Conservation (phyloP, 768 basidiomycete species). For the Saitozyma podzolica region DNA sequence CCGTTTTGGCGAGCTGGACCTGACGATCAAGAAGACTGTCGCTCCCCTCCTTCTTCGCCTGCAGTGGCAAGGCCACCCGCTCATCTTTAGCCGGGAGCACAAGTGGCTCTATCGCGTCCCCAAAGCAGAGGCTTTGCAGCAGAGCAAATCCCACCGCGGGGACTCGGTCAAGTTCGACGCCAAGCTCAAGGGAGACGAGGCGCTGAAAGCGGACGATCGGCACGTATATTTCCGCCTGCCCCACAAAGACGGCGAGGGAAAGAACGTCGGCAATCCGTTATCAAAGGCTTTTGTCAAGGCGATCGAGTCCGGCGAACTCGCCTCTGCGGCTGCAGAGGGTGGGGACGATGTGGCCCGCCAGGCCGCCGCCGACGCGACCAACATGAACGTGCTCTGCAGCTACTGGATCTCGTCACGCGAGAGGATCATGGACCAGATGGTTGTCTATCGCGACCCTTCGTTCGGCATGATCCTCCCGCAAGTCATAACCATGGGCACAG, state of each 20-base stretch:
- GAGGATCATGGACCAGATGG: constrained; percentile 87
- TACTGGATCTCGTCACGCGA: constrained; percentile 97
- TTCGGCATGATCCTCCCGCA: constrained; percentile 88
- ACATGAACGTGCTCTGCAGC: constrained; percentile 90
- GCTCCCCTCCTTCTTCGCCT: constrained; percentile 82
- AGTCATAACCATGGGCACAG: constrained; percentile 97
- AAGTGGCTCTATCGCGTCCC: constrained; percentile 90
- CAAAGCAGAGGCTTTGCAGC: background rate
- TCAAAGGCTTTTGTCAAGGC: constrained; percentile 85
- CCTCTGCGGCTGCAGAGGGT: constrained; percentile 64
- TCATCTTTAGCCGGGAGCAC: constrained; percentile 79
- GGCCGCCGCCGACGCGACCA: constrained; percentile 78
- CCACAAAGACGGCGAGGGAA: constrained; percentile 90
- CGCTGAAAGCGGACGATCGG: constrained; percentile 57
- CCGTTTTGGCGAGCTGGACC: constrained; percentile 66
- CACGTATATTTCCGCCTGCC: constrained; percentile 84
- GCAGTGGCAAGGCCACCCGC: constrained; percentile 82
- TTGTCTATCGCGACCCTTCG: constrained; percentile 69
- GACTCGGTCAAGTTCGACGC: constrained; percentile 3
- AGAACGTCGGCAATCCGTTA: constrained; percentile 92
- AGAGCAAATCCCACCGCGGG: background rate
- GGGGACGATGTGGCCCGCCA: constrained; percentile 51
- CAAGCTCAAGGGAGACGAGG: constrained; percentile 10
- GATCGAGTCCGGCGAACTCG: constrained; percentile 80
- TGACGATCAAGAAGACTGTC: constrained; percentile 78